phyloP scores from a whole-genome alignment of 768 basidiomycete species.

The Neoboletus brunneissimus region DNA sequence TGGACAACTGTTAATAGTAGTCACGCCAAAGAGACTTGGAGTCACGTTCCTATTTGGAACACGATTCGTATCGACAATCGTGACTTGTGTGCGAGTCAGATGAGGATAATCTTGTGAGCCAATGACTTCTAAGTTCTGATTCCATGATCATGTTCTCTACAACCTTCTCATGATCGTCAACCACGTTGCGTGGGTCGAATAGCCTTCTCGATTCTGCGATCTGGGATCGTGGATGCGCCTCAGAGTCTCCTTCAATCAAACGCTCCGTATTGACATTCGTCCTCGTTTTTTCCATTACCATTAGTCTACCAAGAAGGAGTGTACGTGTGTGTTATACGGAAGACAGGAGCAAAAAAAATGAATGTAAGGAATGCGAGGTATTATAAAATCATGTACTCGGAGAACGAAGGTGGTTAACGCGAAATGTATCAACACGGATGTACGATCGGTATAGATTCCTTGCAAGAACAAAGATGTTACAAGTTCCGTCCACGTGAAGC shows the following conservation, averaged over 20 bases:
- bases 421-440: conserved; percentile 7
- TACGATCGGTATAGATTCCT: conserved; percentile 17
- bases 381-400: not conserved
- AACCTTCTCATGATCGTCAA: not conserved
- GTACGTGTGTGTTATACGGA: conserved; percentile 3
- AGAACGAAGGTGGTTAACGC: not conserved
- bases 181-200: not conserved
- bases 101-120: no score
- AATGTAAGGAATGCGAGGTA: not conserved
- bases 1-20: no score
- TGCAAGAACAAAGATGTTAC: conserved; percentile 9
- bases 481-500: conserved; percentile 4
- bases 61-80: no score
- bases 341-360: not conserved
- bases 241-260: not conserved
- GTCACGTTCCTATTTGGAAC: no score
- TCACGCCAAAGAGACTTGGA: no score
- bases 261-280: not conserved
- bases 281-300: conserved; percentile 3
- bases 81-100: no score
- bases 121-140: no score
- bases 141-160: no score
- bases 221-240: not conserved
- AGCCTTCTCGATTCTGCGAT: not conserved
- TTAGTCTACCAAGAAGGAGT: conserved; percentile 3